Percentiles rank a stretch among this genome's conserved stretches.
These are phyloP conservation scores for Puccinia hordei DNA, from an alignment of 1,284 basidiomycete genomes.

Conservation along the genomic window DNA sequence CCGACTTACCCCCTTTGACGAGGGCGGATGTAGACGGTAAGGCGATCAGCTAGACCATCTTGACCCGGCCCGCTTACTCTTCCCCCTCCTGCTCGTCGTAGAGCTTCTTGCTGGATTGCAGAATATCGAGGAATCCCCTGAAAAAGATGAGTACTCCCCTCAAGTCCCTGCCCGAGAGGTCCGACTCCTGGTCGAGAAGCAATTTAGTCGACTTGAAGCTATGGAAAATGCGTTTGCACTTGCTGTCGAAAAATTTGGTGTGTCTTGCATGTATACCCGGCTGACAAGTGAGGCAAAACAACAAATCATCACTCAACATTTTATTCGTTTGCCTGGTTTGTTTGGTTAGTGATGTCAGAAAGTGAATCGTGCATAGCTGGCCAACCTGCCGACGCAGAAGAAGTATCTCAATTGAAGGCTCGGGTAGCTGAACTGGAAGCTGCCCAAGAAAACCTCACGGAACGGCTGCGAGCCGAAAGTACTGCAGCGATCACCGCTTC, in stretches of 20 bases:
- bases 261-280: background rate
- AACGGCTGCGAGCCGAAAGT: conserved; percentile 29
- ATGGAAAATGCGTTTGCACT: conserved; percentile 49
- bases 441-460: conserved; percentile 11
- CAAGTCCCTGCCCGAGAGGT: conserved; percentile 30
- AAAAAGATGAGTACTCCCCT: conserved; percentile 7
- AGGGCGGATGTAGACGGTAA: conserved; percentile 53
- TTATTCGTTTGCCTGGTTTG: background rate
- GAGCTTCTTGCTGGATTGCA: conserved; percentile 27
- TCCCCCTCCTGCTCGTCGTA: background rate
- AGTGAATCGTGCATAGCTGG: conserved; percentile 23
- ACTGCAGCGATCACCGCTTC: conserved; percentile 19
- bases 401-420: background rate
- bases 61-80: background rate
- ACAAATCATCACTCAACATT: background rate
- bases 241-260: conserved; percentile 44
- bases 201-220: conserved; percentile 36
- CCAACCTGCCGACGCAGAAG: conserved; percentile 25
- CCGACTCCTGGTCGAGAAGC: conserved; percentile 42
- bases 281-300: background rate
- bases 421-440: conserved; percentile 37
- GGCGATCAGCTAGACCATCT: background rate
- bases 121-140: conserved; percentile 33
- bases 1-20: conserved; percentile 53
- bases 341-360: conserved; percentile 28